Conservation (phyloP, 176 grass and related monocot species). For the Triticum dicoccoides region DNA sequence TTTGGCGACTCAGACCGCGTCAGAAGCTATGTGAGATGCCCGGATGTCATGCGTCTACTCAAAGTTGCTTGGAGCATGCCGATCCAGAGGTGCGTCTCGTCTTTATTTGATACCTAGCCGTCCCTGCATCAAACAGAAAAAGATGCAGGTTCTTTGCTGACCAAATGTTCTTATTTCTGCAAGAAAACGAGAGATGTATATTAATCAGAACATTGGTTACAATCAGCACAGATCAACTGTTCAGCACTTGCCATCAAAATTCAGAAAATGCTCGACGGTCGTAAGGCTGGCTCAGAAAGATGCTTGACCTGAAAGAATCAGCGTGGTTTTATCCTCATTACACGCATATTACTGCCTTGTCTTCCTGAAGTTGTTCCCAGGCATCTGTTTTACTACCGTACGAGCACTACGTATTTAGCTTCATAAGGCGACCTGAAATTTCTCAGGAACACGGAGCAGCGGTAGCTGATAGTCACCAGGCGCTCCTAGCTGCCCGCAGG, state of each 20-base stretch:
- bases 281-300: not conserved
- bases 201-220: not conserved
- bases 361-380: not conserved
- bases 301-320: not conserved
- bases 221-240: not conserved
- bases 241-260: not conserved
- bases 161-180: not conserved
- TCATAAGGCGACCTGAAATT: constrained; percentile 71
- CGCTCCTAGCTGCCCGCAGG: constrained; percentile 72
- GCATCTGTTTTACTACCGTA: not conserved
- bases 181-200: not conserved
- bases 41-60: not conserved
- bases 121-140: not conserved
- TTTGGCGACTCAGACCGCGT: constrained; percentile 15
- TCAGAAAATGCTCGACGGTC: not conserved
- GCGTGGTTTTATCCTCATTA: not conserved
- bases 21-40: not conserved
- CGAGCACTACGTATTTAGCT: not conserved
- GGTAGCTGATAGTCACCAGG: constrained; percentile 59
- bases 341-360: not conserved
- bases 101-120: constrained; percentile 8
- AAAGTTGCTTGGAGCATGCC: not conserved
- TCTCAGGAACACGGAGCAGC: constrained; percentile 68
- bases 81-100: not conserved
- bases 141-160: not conserved